Base-by-base conservation (phyloP, 75 land plant genomes). In the Cupressus sempervirens region DNA sequence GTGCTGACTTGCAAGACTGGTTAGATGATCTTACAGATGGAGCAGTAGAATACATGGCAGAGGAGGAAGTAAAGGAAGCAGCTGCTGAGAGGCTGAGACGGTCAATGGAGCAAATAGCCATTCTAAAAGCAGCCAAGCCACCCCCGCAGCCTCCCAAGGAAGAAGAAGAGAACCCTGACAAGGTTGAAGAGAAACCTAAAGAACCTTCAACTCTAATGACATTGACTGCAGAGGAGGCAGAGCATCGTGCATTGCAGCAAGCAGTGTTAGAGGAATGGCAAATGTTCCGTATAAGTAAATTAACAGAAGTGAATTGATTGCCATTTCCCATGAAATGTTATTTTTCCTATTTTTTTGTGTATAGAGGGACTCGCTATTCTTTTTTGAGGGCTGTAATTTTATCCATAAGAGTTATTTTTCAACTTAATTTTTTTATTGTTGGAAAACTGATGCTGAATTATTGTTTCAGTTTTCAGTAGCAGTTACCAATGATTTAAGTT, bases 241-340 rank as follows among this genome's bases (percentile, higher is more conserved):
- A 98, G 87, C 99, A 98, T 84, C 92, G 89, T 41, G 98, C 99
- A 38, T 93, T 98, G 88, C 99, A 98, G 91, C 91, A 94, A 14
- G 98, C 99, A 23, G 94, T 98, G 1, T 76, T 98, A n/a, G 97
- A 96, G 46, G 97, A 98, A 79, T 98, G 99, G 99, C 95, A 96
- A 85, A 88, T 91, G 89, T 88, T 96, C 75, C 91, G 93, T 80
- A 88, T 92, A 81, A 91, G 91, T 85, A 91, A 90, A 81, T 76
- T 76, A 43, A 79, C 74, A 12, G 32, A 72, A 72, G 74, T 72
- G 74, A 72, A 72, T 30, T 72, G 30, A 72, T 32, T 32, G n/a
- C n/a, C 35, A 11, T 30, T 72, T 72, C 15, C 74, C 32, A 72
- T 72, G 74, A 72, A 72, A 30, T 72, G 32, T 32, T 10, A 32